phyloP scores from a whole-genome alignment of 768 basidiomycete species.

The Exsudoporus frostii region DNA sequence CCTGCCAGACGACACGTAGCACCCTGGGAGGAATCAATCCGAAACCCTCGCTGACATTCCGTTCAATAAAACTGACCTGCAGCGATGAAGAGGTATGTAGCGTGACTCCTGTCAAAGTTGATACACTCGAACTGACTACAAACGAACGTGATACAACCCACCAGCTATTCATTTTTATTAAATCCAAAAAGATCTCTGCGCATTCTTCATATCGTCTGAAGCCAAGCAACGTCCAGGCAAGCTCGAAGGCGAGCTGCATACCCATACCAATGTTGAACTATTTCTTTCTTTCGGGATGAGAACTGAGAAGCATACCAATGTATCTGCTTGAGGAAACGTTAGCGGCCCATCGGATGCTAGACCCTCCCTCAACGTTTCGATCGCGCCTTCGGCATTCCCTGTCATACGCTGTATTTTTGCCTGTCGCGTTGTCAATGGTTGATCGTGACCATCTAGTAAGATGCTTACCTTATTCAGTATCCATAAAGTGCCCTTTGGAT shows the following conservation, averaged over 20 bases:
- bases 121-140: background rate
- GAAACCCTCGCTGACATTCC: background rate
- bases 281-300: background rate
- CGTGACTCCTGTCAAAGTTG: slow-evolving; percentile 56
- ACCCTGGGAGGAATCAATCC: slow-evolving; percentile 39
- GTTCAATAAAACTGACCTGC: slow-evolving; percentile 45
- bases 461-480: slow-evolving; percentile 59
- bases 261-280: background rate
- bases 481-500: slow-evolving; percentile 70
- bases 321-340: slow-evolving; percentile 69
- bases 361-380: slow-evolving; percentile 56
- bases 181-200: slow-evolving; percentile 59
- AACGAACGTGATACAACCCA: slow-evolving; percentile 25
- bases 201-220: slow-evolving; percentile 64
- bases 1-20: slow-evolving; percentile 56
- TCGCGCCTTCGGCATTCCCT: slow-evolving; percentile 60
- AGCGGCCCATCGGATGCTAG: slow-evolving; percentile 49
- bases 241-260: slow-evolving; percentile 66
- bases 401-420: slow-evolving; percentile 78
- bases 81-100: slow-evolving; percentile 74
- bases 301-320: slow-evolving; percentile 42
- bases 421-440: slow-evolving; percentile 30
- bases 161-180: slow-evolving; percentile 73
- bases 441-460: background rate
- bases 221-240: slow-evolving; percentile 72